These are phyloP conservation scores for Melanogaster broomeanus DNA, from an alignment of 768 basidiomycete genomes.

Conservation along the genomic window DNA sequence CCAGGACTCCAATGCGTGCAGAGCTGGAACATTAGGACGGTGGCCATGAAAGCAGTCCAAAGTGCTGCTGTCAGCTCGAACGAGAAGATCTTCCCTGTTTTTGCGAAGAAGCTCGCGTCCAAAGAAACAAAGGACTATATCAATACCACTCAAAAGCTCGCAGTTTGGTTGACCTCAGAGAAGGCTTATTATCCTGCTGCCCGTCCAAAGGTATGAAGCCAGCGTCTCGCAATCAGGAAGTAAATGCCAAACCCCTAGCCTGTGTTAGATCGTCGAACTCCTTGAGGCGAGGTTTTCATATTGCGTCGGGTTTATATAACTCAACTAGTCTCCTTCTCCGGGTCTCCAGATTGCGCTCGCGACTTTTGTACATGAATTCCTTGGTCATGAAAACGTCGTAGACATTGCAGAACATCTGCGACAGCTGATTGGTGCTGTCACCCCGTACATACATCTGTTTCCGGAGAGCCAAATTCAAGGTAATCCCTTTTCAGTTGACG, in stretches of 20 bases:
- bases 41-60: conserved; percentile 18
- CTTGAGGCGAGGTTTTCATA: conserved; percentile 41
- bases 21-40: no score
- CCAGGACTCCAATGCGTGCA: no score
- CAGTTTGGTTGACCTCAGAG: conserved; percentile 45
- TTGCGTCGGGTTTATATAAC: not conserved
- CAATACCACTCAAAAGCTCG: conserved; percentile 37
- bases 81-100: conserved; percentile 40
- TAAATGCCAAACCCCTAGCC: conserved; percentile 1
- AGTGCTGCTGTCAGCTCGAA: conserved; percentile 24
- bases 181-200: conserved; percentile 56
- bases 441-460: conserved; percentile 22
- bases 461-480: conserved; percentile 23
- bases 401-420: conserved; percentile 13
- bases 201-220: conserved; percentile 45
- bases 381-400: not conserved
- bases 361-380: conserved; percentile 14
- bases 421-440: conserved; percentile 18
- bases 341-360: conserved; percentile 20
- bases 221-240: not conserved
- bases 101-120: conserved; percentile 34
- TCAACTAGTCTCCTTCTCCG: conserved; percentile 19
- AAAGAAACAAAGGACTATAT: conserved; percentile 24
- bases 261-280: conserved; percentile 51
- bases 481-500: conserved; percentile 1